Evolutionary conservation across 768 basidiomycete genomes (phyloP).

Genomic region (Solioccasus polychromus): DNA sequence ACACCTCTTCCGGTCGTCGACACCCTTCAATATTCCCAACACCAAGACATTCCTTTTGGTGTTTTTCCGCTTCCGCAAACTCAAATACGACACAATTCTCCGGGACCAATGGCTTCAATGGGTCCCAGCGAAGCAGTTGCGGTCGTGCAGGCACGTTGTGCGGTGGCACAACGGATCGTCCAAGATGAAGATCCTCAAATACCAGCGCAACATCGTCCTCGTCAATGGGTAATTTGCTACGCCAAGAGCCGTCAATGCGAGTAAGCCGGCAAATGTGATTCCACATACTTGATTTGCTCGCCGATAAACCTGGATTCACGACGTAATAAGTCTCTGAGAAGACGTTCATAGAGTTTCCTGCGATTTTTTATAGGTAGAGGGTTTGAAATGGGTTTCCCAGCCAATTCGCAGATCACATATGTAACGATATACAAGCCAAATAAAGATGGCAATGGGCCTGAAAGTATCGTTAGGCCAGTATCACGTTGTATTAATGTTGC

Average conservation of each 20-base stretch:
- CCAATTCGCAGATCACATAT: constrained; percentile 83
- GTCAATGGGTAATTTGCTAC: constrained; percentile 72
- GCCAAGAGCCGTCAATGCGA: neutral
- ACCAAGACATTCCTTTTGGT: constrained; percentile 46
- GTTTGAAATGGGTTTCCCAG: constrained; percentile 78
- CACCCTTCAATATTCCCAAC: constrained; percentile 5
- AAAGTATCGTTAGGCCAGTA: neutral
- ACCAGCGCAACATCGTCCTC: constrained; percentile 81
- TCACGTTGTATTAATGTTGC: neutral
- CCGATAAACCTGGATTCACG: constrained; percentile 71
- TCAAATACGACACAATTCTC: constrained; percentile 90
- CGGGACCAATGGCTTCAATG: constrained; percentile 53
- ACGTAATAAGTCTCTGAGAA: constrained; percentile 72
- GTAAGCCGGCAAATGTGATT: neutral
- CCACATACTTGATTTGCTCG: constrained; percentile 54
- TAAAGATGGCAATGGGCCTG: constrained; percentile 72
- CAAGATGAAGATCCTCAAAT: constrained; percentile 84
- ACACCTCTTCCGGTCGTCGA: constrained; percentile 52
- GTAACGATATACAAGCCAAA: constrained; percentile 91
- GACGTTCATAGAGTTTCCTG: constrained; percentile 76
- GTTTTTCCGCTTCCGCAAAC: constrained; percentile 66
- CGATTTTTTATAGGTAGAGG: constrained; percentile 85
- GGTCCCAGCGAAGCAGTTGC: constrained; percentile 80
- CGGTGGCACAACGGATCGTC: constrained; percentile 77
- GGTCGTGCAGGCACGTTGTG: constrained; percentile 71